Conservation (phyloP, 805 yeast genomes). For the Ogataea salicorniae region DNA sequence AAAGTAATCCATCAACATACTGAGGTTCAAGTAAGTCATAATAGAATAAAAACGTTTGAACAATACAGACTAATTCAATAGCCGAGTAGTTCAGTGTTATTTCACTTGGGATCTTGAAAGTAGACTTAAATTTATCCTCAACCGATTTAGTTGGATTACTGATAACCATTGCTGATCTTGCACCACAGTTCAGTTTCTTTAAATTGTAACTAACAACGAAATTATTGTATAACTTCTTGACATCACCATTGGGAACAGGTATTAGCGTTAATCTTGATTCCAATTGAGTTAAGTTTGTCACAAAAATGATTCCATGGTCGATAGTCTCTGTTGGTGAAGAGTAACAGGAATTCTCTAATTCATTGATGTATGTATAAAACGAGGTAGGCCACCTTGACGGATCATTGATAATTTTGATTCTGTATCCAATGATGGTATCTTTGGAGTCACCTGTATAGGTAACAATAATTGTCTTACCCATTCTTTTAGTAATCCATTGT, state of each 20-base stretch:
- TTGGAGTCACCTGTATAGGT: conserved; percentile 79
- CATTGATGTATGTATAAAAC: conserved; percentile 59
- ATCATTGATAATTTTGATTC: conserved; percentile 48
- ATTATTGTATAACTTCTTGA: conserved; percentile 39
- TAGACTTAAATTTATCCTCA: conserved; percentile 73
- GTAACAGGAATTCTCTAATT: conserved; percentile 52
- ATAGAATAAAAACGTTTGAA: conserved; percentile 75
- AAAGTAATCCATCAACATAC: conserved; percentile 79
- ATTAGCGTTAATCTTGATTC: conserved; percentile 64
- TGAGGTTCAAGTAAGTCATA: conserved; percentile 65
- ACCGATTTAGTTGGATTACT: conserved; percentile 71
- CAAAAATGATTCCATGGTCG: conserved; percentile 57
- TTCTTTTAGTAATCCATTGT: conserved; percentile 84
- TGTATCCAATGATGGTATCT: conserved; percentile 56
- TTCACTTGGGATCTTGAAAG: conserved; percentile 53
- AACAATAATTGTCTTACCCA: conserved; percentile 61
- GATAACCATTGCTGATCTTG: conserved; percentile 72
- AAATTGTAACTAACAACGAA: conserved; percentile 75
- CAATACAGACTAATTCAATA: conserved; percentile 62
- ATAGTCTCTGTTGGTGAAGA: conserved; percentile 60
- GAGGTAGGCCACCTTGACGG: conserved; percentile 43
- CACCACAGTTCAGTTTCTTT: conserved; percentile 74
- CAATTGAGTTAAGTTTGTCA: conserved; percentile 76
- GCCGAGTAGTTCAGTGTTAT: conserved; percentile 64
- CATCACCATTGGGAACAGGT: conserved; percentile 58